Evolutionary conservation across 1,139 yeast species (phyloP).

Genomic region (Yamadazyma membranifaciens): DNA sequence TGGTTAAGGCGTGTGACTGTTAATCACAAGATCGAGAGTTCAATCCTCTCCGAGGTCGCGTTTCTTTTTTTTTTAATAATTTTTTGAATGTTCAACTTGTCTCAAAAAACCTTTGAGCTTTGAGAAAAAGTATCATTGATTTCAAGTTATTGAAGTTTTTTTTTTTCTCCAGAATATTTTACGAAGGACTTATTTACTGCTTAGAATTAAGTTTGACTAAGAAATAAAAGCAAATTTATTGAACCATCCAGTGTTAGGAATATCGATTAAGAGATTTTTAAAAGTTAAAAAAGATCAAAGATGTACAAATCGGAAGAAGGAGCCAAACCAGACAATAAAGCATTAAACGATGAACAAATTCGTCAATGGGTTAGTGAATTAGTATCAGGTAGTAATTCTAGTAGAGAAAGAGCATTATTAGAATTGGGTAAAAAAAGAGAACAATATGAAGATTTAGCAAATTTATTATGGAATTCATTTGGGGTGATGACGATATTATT

Average conservation of each 20-base stretch:
- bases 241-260: too few relatives aligned
- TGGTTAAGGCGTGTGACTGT: constrained; percentile 63
- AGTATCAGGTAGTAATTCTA: constrained; percentile 84
- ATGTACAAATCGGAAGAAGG: constrained; percentile 4
- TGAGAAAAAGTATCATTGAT: neutral
- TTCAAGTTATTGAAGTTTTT: too few relatives aligned
- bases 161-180: too few relatives aligned
- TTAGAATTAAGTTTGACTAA: too few relatives aligned
- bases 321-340: constrained; percentile 33
- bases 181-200: too few relatives aligned
- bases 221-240: too few relatives aligned
- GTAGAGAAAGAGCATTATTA: constrained; percentile 86
- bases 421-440: constrained; percentile 94
- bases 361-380: constrained; percentile 89
- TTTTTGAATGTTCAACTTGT: neutral
- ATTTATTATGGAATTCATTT: constrained; percentile 92
- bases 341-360: constrained; percentile 82
- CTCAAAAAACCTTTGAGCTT: neutral
- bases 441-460: constrained; percentile 89
- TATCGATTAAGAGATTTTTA: too few relatives aligned
- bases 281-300: neutral
- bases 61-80: constrained; percentile 7
- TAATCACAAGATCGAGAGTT: constrained; percentile 60
- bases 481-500: constrained; percentile 93
- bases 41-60: constrained; percentile 44